Base-by-base conservation (phyloP, 352 stramenopile genomes). In the Globisporangium okanoganense region DNA sequence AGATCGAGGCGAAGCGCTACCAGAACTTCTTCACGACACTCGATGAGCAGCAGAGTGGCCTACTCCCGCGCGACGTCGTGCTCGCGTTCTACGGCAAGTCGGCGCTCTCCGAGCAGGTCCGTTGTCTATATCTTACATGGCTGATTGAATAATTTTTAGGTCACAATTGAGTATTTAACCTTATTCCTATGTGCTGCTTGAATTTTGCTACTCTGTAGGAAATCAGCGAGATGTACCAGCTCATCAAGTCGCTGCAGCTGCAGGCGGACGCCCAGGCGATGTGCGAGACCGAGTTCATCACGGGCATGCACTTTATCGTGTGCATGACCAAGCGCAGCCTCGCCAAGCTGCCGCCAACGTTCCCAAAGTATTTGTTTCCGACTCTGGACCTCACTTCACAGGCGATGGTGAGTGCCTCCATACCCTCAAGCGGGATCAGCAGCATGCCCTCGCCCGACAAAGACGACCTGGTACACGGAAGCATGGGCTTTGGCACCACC, bases 251-350 rank as follows among this genome's bases (percentile, higher is more conserved):
- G 18, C 67, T 80, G 29, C 60, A 72, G 3, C 22, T 88, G 29
- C 49, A 75, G n/a, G 20, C 51, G 0, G 73, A 86, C 52, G 5
- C 47, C 1, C 16, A 72, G 25, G 43, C 57, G 13, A 65, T 92
- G 61, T 75, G 69, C 44, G 71, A 77, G 58, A 76, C 70, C 25
- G 78, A 88, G 61, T 92, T 92, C 58, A 59, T 79, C 47, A 73
- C 86, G 55, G 77, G 65, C 36, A 92, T 92, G 83, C 83, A 92
- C 67, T 68, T 92, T 18, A 90, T 92, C 51, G 75, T 90, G 66
- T 92, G 83, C 59, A 78, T 83, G 54, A 90, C 83, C 25, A 90
- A 90, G 62, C 80, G 83, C 33, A 79, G 69, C 45, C 66, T 90
- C n/a, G 60, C 63, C 0, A 65, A 64, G 38, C 66, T 92, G 40